These are phyloP conservation scores for Tulasnella calospora DNA, from an alignment of 768 basidiomycete genomes.

Conservation along the genomic window DNA sequence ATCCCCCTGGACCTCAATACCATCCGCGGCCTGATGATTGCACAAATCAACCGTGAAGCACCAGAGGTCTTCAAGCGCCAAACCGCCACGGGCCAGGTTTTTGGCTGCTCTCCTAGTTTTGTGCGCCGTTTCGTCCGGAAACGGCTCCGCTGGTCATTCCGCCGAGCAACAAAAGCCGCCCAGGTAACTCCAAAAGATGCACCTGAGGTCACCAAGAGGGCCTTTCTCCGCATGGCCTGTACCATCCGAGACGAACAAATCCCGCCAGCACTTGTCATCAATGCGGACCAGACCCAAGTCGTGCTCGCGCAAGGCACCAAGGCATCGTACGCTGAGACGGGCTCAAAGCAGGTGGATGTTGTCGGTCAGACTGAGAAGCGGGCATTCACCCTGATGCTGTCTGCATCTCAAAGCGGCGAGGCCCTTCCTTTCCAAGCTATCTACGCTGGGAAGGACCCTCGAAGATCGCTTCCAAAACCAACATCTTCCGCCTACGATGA, in stretches of 20 bases:
- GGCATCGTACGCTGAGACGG: constrained; percentile 35
- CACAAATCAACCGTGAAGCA: constrained; percentile 29
- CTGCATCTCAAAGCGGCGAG: constrained; percentile 35
- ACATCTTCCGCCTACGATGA: neutral
- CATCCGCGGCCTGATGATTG: constrained; percentile 36
- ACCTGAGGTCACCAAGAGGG: neutral
- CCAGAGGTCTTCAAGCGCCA: constrained; percentile 35
- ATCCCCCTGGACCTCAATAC: constrained; percentile 33
- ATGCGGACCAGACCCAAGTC: constrained; percentile 41
- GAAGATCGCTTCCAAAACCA: constrained; percentile 32
- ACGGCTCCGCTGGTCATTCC: constrained; percentile 20
- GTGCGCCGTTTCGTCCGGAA: constrained; percentile 31
- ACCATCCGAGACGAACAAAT: neutral
- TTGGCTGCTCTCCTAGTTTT: constrained; percentile 35
- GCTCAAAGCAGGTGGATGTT: constrained; percentile 38
- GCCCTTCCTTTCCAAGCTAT: constrained; percentile 42
- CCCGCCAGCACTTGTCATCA: constrained; percentile 29
- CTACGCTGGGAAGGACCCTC: constrained; percentile 35
- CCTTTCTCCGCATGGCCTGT: neutral
- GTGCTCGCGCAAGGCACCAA: constrained; percentile 32
- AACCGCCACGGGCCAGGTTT: constrained; percentile 33
- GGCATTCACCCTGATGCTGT: constrained; percentile 41
- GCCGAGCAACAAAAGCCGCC: neutral
- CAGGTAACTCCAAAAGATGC: neutral
- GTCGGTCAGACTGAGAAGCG: constrained; percentile 42